Evolutionary conservation across 768 basidiomycete species (phyloP).

Genomic region (Lactarius deliciosus): DNA sequence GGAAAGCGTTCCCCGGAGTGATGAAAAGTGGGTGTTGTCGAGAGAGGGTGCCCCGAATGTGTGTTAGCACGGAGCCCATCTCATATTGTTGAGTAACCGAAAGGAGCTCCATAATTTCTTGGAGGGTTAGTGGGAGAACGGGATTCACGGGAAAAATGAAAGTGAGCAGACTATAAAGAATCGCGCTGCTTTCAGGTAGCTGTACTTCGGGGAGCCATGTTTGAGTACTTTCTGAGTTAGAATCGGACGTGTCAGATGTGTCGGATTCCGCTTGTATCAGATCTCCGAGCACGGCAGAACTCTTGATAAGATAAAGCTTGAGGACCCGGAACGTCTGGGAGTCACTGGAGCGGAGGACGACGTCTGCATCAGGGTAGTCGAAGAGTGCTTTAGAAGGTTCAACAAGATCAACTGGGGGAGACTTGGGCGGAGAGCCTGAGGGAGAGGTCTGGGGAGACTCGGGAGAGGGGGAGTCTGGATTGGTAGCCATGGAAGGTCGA

Average conservation of each 20-base stretch:
- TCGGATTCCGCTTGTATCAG: neutral
- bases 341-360: slow-evolving; percentile 12
- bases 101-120: slow-evolving; percentile 7
- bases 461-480: neutral
- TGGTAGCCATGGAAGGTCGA: neutral
- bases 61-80: neutral
- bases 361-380: slow-evolving; percentile 19
- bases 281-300: neutral
- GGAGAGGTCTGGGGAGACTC: neutral
- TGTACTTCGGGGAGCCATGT: neutral
- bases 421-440: neutral
- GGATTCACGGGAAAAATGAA: slow-evolving; percentile 5
- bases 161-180: slow-evolving; percentile 4
- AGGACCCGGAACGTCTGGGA: slow-evolving; percentile 2
- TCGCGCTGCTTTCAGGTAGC: neutral
- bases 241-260: neutral
- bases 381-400: neutral
- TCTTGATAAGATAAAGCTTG: neutral
- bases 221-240: neutral
- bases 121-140: neutral
- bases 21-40: slow-evolving; percentile 2
- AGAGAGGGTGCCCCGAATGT: slow-evolving; percentile 3
- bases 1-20: neutral
- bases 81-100: slow-evolving; percentile 14
- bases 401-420: neutral